Conservation (phyloP, 2,329 filamentous ascomycete species). For the Fusarium ramigenum region DNA sequence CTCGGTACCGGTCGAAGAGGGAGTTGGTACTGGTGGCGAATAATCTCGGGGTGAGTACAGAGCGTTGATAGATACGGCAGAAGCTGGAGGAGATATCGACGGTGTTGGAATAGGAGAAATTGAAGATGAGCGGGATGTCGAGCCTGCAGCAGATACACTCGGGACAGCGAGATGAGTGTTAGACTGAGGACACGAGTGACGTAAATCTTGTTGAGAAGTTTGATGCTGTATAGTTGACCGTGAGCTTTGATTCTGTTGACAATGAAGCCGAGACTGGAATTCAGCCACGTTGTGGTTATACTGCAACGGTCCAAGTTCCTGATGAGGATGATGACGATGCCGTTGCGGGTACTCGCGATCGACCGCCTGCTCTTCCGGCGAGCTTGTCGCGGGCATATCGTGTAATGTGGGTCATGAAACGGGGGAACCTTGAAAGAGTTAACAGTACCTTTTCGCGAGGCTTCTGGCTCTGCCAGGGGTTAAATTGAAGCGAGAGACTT, state of each 20-base stretch:
- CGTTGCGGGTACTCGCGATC: slow-evolving; percentile 33
- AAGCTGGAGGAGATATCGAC: slow-evolving; percentile 28
- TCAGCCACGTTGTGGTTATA: slow-evolving; percentile 17
- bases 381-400: slow-evolving; percentile 39
- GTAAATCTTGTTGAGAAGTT: not conserved
- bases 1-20: slow-evolving; percentile 34
- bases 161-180: slow-evolving; percentile 20
- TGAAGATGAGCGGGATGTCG: slow-evolving; percentile 34
- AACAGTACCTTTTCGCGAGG: slow-evolving; percentile 27
- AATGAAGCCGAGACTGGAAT: slow-evolving; percentile 10
- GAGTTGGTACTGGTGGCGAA: slow-evolving; percentile 33
- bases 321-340: slow-evolving; percentile 25
- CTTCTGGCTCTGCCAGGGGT: slow-evolving; percentile 16
- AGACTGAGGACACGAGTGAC: slow-evolving; percentile 10
- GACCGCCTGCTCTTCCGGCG: slow-evolving; percentile 35
- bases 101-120: slow-evolving; percentile 35
- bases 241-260: slow-evolving; percentile 28
- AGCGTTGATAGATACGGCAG: slow-evolving; percentile 24
- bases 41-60: slow-evolving; percentile 15
- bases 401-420: slow-evolving; percentile 42
- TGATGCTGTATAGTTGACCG: slow-evolving; percentile 16
- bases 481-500: slow-evolving; percentile 29
- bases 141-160: slow-evolving; percentile 18
- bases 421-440: slow-evolving; percentile 5
- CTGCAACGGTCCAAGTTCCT: slow-evolving; percentile 28